Conservation (phyloP, 73 alveolate genomes). For the Loxodes magnus region DNA sequence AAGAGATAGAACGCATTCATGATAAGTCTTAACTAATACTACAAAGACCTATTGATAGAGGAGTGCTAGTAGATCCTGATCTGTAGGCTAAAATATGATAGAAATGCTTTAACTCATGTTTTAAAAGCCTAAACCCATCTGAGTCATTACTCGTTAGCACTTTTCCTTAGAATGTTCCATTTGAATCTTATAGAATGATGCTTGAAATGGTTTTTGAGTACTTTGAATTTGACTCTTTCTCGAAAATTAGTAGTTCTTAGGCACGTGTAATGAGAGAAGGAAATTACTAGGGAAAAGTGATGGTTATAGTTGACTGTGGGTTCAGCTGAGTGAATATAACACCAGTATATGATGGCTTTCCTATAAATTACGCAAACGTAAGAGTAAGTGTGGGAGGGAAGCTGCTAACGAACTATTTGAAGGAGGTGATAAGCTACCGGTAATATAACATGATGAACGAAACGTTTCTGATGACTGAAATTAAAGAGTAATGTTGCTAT, state of each 20-base stretch:
- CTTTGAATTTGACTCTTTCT: constrained; percentile 57
- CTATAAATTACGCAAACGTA: constrained; percentile 56
- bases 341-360: constrained; percentile 62
- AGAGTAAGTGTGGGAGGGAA: constrained; percentile 86
- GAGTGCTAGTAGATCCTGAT: constrained; percentile 11
- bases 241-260: constrained; percentile 39
- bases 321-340: constrained; percentile 67
- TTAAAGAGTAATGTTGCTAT: constrained; percentile 70
- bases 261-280: constrained; percentile 34
- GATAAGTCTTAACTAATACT: too few species aligned
- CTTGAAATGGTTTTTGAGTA: constrained; percentile 77
- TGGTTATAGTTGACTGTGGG: constrained; percentile 71
- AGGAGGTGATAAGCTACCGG: constrained; percentile 58
- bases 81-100: constrained; percentile 7
- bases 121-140: too few species aligned
- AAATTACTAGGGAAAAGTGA: constrained; percentile 20
- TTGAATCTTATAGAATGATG: background rate
- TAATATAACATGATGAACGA: constrained; percentile 69
- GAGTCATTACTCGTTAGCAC: background rate
- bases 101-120: background rate
- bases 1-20: background rate
- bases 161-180: constrained; percentile 2
- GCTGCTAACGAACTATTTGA: constrained; percentile 66
- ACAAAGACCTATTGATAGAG: constrained; percentile 12
- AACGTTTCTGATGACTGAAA: constrained; percentile 51